Evolutionary conservation across 1,284 basidiomycete species (phyloP), one percentile per base, ranked within the genome.

Genomic region (Irpex rosettiformis): DNA sequence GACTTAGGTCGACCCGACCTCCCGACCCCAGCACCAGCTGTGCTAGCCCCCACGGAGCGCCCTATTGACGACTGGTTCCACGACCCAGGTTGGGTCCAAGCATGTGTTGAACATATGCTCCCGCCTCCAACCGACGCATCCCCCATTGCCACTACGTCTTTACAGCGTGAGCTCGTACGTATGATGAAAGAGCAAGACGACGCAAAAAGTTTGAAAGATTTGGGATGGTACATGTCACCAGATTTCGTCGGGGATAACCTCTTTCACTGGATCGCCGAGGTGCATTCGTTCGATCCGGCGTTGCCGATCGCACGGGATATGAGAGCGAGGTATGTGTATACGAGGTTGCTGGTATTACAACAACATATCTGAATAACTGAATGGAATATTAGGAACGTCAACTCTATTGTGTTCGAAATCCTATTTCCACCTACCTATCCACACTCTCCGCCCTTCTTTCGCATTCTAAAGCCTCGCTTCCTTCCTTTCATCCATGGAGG

Each of bases 261-360:
- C 16, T 86, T 84, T 70, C 84, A 84, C 64, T 87, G 84, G 84
- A 80, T 86, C 59, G 79, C 86, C 5, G 85, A 86, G 68, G 70
- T 87, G 72, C 84, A 86, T 69, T 86, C 84, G 8, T 82, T 87
- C 61, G 84, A 88, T 58, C 70, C 74, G 13, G 69, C 69, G 1
- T 67, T 88, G 18, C 83, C 82, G 0, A 75, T 86, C 54, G 79
- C 83, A 2, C 72, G 79, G 62, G 83, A 86, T 65, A 66, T 86
- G 76, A 75, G 75, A 62, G 63, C 63, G n/a, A 73, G 72, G 84
- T 83, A 52, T 37, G 77, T 75, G 40, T 47, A 29, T n/a, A 21
- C 27, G 25, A 3, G 52, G 3, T 37, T 2, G 16, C n/a, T 45
- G 42, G 43, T 51, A n/a, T 52, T 16, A 56, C 40, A 16, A 7